These are phyloP conservation scores for Nadsonia starkeyi-henricii DNA, from an alignment of 1,139 yeast genomes.

Conservation along the genomic window DNA sequence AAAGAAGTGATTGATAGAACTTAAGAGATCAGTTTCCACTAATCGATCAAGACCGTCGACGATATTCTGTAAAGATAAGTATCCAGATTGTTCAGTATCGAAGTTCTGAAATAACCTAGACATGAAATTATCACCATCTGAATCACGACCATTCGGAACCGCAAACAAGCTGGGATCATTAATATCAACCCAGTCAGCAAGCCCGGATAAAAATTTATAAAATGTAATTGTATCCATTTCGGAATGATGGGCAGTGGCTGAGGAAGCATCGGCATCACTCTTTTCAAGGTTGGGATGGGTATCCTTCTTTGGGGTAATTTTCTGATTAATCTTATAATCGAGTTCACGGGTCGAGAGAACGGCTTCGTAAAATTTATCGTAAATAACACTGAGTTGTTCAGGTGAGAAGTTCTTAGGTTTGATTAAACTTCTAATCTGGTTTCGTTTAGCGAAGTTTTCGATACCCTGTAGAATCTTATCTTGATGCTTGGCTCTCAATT, in stretches of 20 bases:
- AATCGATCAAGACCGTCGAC: constrained; percentile 60
- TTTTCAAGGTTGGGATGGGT: neutral
- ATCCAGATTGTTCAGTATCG: constrained; percentile 44
- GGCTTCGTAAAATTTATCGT: constrained; percentile 74
- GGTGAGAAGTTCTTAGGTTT: constrained; percentile 47
- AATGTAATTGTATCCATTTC: constrained; percentile 66
- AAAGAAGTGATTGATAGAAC: constrained; percentile 64
- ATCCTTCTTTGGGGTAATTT: neutral
- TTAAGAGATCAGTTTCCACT: constrained; percentile 63
- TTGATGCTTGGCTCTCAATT: constrained; percentile 58
- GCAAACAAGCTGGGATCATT: constrained; percentile 8
- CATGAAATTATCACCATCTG: constrained; percentile 35
- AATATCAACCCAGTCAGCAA: constrained; percentile 58
- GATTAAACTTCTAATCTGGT: constrained; percentile 77
- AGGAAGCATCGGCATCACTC: neutral
- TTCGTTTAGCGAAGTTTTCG: constrained; percentile 79
- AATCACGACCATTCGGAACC: neutral
- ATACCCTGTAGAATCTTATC: constrained; percentile 72
- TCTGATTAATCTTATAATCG: neutral
- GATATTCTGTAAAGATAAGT: constrained; percentile 54
- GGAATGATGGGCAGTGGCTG: constrained; percentile 11
- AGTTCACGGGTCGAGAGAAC: neutral
- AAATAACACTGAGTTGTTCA: constrained; percentile 52
- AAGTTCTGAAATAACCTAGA: constrained; percentile 53
- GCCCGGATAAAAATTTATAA: constrained; percentile 57